Percentiles rank a stretch among this genome's conserved stretches.
Conservation (phyloP, 2,329 filamentous ascomycete species). For the Fusarium sp. region DNA sequence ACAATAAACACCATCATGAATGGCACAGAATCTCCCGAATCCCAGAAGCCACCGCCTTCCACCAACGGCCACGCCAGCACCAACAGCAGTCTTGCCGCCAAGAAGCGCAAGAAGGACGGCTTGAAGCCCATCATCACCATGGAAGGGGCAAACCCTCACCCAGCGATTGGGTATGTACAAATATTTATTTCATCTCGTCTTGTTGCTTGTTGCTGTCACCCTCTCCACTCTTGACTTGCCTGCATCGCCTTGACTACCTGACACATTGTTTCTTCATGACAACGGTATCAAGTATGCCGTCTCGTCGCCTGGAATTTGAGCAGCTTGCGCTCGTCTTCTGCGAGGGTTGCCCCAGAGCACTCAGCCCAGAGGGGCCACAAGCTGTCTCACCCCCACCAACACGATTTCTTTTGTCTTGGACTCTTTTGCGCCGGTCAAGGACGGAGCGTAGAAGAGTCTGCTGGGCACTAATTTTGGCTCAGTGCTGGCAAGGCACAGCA, state of each 20-base stretch:
- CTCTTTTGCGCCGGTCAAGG: slow-evolving; percentile 6
- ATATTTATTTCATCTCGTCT: not conserved
- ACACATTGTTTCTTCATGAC: slow-evolving; percentile 1
- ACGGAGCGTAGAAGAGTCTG: slow-evolving; percentile 3
- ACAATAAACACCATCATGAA: slow-evolving; percentile 36
- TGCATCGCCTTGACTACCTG: not conserved
- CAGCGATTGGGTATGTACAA: slow-evolving; percentile 52
- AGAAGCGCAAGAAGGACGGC: slow-evolving; percentile 81
- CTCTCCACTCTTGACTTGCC: not conserved
- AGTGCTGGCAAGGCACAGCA: slow-evolving; percentile 3
- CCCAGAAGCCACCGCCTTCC: slow-evolving; percentile 48
- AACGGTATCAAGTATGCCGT: not conserved
- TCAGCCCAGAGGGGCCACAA: not conserved
- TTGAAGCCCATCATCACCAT: slow-evolving; percentile 83
- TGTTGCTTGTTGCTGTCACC: slow-evolving; percentile 10
- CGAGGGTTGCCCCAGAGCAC: not conserved
- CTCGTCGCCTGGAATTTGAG: not conserved
- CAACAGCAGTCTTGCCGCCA: slow-evolving; percentile 53
- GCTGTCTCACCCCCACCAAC: slow-evolving; percentile 12
- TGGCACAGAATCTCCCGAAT: slow-evolving; percentile 47
- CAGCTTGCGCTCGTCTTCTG: not conserved
- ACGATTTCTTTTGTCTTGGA: slow-evolving; percentile 1
- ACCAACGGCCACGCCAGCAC: slow-evolving; percentile 47
- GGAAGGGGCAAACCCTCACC: slow-evolving; percentile 59
- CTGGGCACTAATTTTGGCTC: slow-evolving; percentile 13